Evolutionary conservation across 331 rosid species (phyloP), one percentile per base, ranked within the genome.

Genomic region (Spiraea crenata): DNA sequence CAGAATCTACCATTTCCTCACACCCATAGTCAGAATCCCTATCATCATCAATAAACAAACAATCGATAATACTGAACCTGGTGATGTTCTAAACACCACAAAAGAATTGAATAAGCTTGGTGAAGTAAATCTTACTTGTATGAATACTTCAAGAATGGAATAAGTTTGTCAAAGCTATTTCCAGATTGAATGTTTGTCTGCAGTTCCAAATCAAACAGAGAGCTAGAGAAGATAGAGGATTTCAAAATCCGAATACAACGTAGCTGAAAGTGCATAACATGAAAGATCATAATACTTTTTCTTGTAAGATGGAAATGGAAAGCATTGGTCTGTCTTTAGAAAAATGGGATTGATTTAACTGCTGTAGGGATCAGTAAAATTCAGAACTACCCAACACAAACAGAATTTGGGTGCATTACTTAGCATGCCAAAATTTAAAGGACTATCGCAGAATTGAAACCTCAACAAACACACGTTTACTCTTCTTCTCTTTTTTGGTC

Each of bases 121-220:
- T 44, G 47, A 58, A 55, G 60, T 74, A 38, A 37, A 60, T 74
- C 96, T 84, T 85, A 90, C 98, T 77, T 85, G 63, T 87, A 88
- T 13, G 97, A 97, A 80, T 87, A 72, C 78, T 85, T 89, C 19
- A 91, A 85, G 78, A 84, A 88, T 39, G 97, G 96, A 81, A 93
- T 78, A 54, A 90, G 92, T 74, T 72, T 85, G 81, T 67, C 65
- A 60, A 88, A 87, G 85, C 96, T 93, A 78, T 93, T 89, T 76
- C 97, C 98, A 40, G 97, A 85, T 63, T 75, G 80, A 60, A 76
- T 81, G 19, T 85, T 81, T 66, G 56, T 70, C 98, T 93, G 84
- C 79, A 84, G 51, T 72, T 65, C 68, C 77, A 81, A 68, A 52
- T 42, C 2, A 42, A 60, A 76, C 73, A 67, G 13, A 3, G 20